phyloP scores from a whole-genome alignment of 1,284 basidiomycete species.

The Mycena citricolor region DNA sequence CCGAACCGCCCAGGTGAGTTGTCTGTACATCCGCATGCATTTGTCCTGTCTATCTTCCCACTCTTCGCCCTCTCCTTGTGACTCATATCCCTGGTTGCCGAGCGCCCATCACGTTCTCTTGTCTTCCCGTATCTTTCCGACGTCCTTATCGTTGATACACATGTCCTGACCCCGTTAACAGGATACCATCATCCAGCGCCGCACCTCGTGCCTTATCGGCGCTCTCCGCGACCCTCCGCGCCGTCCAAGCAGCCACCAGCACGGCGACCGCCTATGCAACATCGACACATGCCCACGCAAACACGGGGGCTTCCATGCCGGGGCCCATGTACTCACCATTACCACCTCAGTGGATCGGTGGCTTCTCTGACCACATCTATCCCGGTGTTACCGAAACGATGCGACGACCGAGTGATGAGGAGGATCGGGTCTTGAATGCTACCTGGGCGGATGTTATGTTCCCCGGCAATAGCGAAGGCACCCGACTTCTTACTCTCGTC shows the following conservation, averaged over 20 bases:
- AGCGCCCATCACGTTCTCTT: neutral
- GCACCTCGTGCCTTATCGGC: slow-evolving; percentile 13
- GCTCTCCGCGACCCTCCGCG: slow-evolving; percentile 16
- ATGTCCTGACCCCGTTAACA: too few relatives aligned
- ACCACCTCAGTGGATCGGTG: too few relatives aligned
- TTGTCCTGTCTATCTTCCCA: neutral
- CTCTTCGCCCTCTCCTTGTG: neutral
- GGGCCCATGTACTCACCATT: neutral
- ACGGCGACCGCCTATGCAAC: slow-evolving; percentile 4
- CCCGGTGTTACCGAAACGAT: too few relatives aligned
- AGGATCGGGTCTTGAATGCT: too few relatives aligned
- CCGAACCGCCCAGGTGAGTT: too few relatives aligned
- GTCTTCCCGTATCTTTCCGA: neutral
- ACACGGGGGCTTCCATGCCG: neutral
- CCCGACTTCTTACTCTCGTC: slow-evolving; percentile 57
- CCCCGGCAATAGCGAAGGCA: too few relatives aligned
- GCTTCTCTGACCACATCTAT: too few relatives aligned
- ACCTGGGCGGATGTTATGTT: too few relatives aligned
- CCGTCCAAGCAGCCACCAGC: slow-evolving; percentile 11
- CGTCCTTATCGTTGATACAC: slow-evolving; percentile 1
- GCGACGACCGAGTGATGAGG: too few relatives aligned
- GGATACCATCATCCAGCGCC: too few relatives aligned
- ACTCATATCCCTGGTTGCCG: neutral
- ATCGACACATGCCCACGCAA: neutral
- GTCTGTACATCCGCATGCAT: neutral